A percentile compares a stretch with the other conserved stretches of the same genome.
Conservation (phyloP, 2,329 filamentous ascomycete species). For the Ophiognomonia clavigignenti-juglandacearum region DNA sequence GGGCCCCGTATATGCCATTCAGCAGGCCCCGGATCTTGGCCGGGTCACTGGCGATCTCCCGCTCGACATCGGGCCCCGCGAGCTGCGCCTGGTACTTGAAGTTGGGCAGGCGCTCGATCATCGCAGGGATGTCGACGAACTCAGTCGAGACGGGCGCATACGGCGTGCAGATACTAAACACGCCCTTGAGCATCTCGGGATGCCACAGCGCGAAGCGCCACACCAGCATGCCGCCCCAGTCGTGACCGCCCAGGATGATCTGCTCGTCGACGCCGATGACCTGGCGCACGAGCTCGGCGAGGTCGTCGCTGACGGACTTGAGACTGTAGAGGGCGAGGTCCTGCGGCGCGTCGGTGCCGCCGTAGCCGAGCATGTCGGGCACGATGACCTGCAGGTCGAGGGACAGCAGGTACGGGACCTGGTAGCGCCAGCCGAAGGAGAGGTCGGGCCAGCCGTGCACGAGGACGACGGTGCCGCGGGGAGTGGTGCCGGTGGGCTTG, state of each 20-base stretch:
- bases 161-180: slow-evolving; percentile 80
- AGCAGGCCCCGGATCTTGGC: slow-evolving; percentile 67
- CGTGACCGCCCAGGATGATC: slow-evolving; percentile 84
- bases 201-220: slow-evolving; percentile 72
- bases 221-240: slow-evolving; percentile 77
- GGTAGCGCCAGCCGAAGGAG: slow-evolving; percentile 81
- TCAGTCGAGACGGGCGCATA: slow-evolving; percentile 51
- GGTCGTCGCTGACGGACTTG: slow-evolving; percentile 69
- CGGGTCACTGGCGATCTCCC: slow-evolving; percentile 44
- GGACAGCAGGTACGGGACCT: slow-evolving; percentile 71
- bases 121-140: slow-evolving; percentile 54
- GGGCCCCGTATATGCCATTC: slow-evolving; percentile 65
- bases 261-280: slow-evolving; percentile 35
- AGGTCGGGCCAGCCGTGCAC: slow-evolving; percentile 82
- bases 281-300: slow-evolving; percentile 65
- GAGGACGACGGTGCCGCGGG: slow-evolving; percentile 30
- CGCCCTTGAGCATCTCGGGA: slow-evolving; percentile 64
- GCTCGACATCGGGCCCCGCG: slow-evolving; percentile 61
- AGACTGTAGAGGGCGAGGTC: slow-evolving; percentile 59
- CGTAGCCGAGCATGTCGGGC: slow-evolving; percentile 85
- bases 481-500: slow-evolving; percentile 36
- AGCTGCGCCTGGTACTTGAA: slow-evolving; percentile 85
- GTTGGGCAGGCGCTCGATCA: slow-evolving; percentile 54
- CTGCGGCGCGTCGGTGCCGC: slow-evolving; percentile 65
- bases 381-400: slow-evolving; percentile 75